Evolutionary conservation across 2,329 filamentous ascomycete species (phyloP).

Genomic region (Apiospora kogelbergensis): DNA sequence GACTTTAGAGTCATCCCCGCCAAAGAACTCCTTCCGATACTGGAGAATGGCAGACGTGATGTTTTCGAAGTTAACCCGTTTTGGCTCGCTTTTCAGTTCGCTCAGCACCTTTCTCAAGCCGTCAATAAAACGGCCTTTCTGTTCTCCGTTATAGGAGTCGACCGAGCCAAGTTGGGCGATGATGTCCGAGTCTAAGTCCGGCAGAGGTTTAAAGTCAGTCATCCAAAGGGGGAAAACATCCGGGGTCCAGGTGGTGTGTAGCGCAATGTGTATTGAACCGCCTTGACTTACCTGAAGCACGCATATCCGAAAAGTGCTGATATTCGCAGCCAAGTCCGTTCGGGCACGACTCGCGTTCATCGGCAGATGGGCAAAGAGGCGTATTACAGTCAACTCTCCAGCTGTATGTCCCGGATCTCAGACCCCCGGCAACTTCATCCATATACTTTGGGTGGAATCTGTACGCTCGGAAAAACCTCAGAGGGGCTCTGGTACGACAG

Average conservation of each 20-base stretch:
- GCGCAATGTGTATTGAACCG: background rate
- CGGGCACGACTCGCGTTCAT: slow-evolving; percentile 66
- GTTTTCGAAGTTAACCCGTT: slow-evolving; percentile 63
- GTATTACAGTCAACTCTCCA: slow-evolving; percentile 79
- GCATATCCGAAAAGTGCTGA: slow-evolving; percentile 78
- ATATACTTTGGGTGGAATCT: slow-evolving; percentile 82
- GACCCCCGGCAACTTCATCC: slow-evolving; percentile 69
- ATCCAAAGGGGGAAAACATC: slow-evolving; percentile 38
- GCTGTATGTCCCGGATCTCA: slow-evolving; percentile 90
- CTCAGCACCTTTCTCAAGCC: slow-evolving; percentile 63
- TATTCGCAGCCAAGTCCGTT: slow-evolving; percentile 70
- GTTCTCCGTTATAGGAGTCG: slow-evolving; percentile 61
- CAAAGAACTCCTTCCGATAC: slow-evolving; percentile 64
- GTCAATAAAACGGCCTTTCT: slow-evolving; percentile 60
- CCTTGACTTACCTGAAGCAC: slow-evolving; percentile 68
- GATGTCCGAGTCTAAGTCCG: slow-evolving; percentile 66
- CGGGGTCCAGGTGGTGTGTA: slow-evolving; percentile 31
- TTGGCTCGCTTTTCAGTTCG: slow-evolving; percentile 49
- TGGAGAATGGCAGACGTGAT: slow-evolving; percentile 68
- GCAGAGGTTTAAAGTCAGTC: slow-evolving; percentile 45
- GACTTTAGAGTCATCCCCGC: slow-evolving; percentile 62
- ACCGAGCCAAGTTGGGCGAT: slow-evolving; percentile 69
- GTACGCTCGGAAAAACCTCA: slow-evolving; percentile 82
- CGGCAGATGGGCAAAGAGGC: slow-evolving; percentile 75
- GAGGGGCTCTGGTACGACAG: slow-evolving; percentile 80